Evolutionary conservation across 139 green algal species (phyloP), one percentile per base, ranked within the genome.

Genomic region (Dunaliella sp.): DNA sequence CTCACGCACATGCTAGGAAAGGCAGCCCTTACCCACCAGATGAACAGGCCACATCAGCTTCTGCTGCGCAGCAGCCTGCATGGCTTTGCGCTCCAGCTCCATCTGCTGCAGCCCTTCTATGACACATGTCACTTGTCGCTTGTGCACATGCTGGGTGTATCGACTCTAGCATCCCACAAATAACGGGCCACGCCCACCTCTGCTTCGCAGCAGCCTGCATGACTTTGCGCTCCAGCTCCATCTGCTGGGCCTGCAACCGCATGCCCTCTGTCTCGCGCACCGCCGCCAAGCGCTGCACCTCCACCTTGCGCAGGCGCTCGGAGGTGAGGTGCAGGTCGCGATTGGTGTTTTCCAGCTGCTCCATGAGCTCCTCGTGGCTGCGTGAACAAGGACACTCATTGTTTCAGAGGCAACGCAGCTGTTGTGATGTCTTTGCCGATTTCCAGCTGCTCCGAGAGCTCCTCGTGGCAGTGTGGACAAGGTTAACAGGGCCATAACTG

Each of bases 341-440:
- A 7, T 87, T 87, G 2, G 86, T 87, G 30, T 16, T 86, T 81
- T 91, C 88, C 3, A 91, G 33, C 74, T 89, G 84, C 76, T 91
- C 86, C 88, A 91, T 89, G 26, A 91, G 84, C 84, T 89, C 88
- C 36, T 91, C 84, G 7, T 90, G 86, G 38, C 88, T 91, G 84
- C 36, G 65, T 75, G 48, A 28, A 80, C 48, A 65, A 16, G 48
- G 48, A 30, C 76, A 81, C 28, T 12, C 31, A 34, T 37, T 30
- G 30, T 2, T 37, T 33, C 16, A 32, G 7, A 33, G 73, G 12
- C 3, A 22, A 78, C n/a, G 73, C 48, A 65, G 7, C 7, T 16
- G 16, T 65, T 7, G 7, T 26, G 7, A 32, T 12, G 28, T 36
- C 3, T 28, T 33, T 78, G 73, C 73, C 7, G 73, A 33, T 78